Base-by-base conservation (phyloP, 768 basidiomycete genomes). In the Phanerochaete carnosa region DNA sequence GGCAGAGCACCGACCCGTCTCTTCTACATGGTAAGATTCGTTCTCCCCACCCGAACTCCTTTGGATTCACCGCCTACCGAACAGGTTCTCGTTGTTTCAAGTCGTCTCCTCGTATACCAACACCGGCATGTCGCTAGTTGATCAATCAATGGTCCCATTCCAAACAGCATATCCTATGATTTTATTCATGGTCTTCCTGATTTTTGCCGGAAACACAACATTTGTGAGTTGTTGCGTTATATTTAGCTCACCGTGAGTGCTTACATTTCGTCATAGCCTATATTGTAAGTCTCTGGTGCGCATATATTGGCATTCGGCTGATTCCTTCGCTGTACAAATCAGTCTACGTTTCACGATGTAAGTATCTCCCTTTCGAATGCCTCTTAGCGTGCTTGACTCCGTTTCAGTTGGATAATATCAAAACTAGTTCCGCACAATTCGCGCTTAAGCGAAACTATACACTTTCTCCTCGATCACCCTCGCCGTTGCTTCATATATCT, bases 381-480 rank as follows among this genome's bases (percentile, higher is more conserved):
- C 11, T 39, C 4, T 35, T 25, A 29, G 16, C 47, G 25, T 43
- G 16, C 45, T 50, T 70, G 43, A 63, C 47, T 46, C 3, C 4
- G 15, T 22, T 33, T 15, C 69, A 98, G 94, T 60, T 98, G 94
- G 94, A 73, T 73, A 4, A 66, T 89, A 37, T 79, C 84, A 12
- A 91, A 90, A 70, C 46, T 84, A 5, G 80, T 89, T 23, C 84
- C 86, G 5, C 67, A 66, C 1, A 67, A 72, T 0, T 93, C 92
- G 15, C 83, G 85, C 0, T 67, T 86, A 0, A 76, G 85, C 50
- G 93, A 95, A 74, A 93, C 94, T 0, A 77, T 97, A 1, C 88
- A 87, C 58, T 99, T 98, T 71, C 83, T 99, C 8, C 82, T 99
- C 9, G 94, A 98, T 67, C 96, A 98, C 70, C 96, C 96, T 13